These are phyloP conservation scores for Coemansia sp. DNA, from an alignment of 192 early-diverging fungal species.

Conservation along the genomic window DNA sequence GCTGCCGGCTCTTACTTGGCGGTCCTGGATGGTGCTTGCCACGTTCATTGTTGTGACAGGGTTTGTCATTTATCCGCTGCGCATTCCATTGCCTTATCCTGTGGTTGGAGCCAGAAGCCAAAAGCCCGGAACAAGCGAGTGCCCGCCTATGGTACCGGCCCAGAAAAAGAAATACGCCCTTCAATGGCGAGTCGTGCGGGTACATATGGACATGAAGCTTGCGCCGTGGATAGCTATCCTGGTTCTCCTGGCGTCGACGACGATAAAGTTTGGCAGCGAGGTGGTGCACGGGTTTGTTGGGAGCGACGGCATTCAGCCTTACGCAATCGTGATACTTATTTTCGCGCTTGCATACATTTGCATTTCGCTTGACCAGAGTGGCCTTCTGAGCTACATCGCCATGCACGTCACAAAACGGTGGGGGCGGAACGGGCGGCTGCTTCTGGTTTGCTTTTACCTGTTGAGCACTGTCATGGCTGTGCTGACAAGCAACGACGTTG, in stretches of 20 bases:
- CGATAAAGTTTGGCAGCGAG: slow-evolving; percentile 52
- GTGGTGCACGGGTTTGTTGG: slow-evolving; percentile 65
- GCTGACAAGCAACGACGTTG: slow-evolving; percentile 81
- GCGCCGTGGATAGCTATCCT: slow-evolving; percentile 69
- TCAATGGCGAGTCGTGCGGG: slow-evolving; percentile 19
- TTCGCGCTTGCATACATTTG: slow-evolving; percentile 84
- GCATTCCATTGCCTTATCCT: slow-evolving; percentile 49
- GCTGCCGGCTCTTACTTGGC: slow-evolving; percentile 29
- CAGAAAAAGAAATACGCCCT: not conserved
- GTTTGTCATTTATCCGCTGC: slow-evolving; percentile 63
- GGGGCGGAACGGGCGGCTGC: slow-evolving; percentile 56
- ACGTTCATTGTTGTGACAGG: slow-evolving; percentile 62
- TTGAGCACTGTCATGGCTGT: slow-evolving; percentile 71
- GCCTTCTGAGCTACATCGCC: slow-evolving; percentile 73
- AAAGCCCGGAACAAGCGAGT: not conserved
- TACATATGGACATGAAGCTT: slow-evolving; percentile 66
- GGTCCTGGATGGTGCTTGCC: slow-evolving; percentile 62
- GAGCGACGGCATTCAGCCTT: slow-evolving; percentile 61
- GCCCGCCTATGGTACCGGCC: not conserved
- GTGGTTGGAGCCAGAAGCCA: not conserved
- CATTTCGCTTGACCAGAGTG: slow-evolving; percentile 80
- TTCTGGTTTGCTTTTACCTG: slow-evolving; percentile 70
- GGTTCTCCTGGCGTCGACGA: slow-evolving; percentile 62
- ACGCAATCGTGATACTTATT: slow-evolving; percentile 78
- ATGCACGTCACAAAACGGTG: slow-evolving; percentile 69